Evolutionary conservation across 1,139 yeast genomes (phyloP).

Genomic region (Yamadazyma dendronema): DNA sequence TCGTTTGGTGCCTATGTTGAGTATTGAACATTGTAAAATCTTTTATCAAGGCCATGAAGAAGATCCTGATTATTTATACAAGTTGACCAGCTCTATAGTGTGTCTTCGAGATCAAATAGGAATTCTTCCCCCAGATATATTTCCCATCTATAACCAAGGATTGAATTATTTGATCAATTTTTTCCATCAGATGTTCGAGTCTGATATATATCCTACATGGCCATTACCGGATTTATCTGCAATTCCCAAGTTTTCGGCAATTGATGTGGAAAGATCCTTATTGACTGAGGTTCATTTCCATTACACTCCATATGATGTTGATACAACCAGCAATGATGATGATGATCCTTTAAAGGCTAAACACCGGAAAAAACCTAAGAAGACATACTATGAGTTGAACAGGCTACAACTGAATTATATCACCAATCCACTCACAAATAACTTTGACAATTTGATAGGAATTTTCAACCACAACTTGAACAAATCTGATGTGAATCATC

Average conservation of each 20-base stretch:
- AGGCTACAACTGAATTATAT: conserved; percentile 68
- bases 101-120: conserved; percentile 86
- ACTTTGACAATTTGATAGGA: conserved; percentile 57
- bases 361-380: conserved; percentile 16
- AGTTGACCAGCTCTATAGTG: conserved; percentile 78
- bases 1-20: conserved; percentile 70
- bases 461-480: conserved; percentile 41
- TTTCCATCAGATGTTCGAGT: conserved; percentile 42
- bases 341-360: conserved; percentile 6
- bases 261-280: conserved; percentile 77
- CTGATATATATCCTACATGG: conserved; percentile 50
- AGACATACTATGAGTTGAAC: conserved; percentile 59
- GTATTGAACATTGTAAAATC: conserved; percentile 72
- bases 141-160: conserved; percentile 71
- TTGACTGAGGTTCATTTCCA: conserved; percentile 74
- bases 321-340: conserved; percentile 14
- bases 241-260: conserved; percentile 60
- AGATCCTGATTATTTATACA: conserved; percentile 51
- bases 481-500: conserved; percentile 20
- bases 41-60: conserved; percentile 25
- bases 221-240: conserved; percentile 74
- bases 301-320: conserved; percentile 53
- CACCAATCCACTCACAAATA: conserved; percentile 62
- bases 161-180: conserved; percentile 63
- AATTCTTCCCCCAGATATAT: conserved; percentile 71